Conservation (phyloP, 176 grass and related monocot genomes). For the Puccinellia tenuiflora region DNA sequence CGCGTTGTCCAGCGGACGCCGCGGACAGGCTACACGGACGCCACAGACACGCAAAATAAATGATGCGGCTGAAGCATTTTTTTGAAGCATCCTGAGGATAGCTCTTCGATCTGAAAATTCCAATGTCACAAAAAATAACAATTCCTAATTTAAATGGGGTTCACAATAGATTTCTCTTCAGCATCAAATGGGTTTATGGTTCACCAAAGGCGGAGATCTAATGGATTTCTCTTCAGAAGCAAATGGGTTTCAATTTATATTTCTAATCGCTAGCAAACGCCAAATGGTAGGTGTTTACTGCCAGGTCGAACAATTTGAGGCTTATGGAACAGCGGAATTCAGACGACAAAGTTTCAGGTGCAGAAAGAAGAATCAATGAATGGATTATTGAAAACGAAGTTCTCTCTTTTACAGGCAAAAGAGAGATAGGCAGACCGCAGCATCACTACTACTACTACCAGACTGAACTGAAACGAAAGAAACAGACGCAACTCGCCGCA, state of each 20-base stretch:
- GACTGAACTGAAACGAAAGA: constrained; percentile 19
- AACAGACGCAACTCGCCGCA: constrained; percentile 11
- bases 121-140: too few species aligned
- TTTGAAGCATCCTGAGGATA: too few species aligned
- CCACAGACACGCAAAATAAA: too few species aligned
- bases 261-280: background rate
- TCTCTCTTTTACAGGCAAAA: constrained; percentile 74
- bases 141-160: too few species aligned
- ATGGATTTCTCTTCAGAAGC: background rate
- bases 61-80: too few species aligned
- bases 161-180: background rate
- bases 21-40: too few species aligned
- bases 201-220: background rate
- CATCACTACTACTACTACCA: background rate
- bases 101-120: too few species aligned
- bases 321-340: background rate
- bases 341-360: background rate
- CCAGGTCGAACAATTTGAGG: background rate
- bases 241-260: too few species aligned
- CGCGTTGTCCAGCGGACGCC: too few species aligned
- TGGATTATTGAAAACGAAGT: constrained; percentile 15
- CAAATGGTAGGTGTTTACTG: background rate
- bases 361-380: constrained; percentile 37
- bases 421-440: constrained; percentile 34
- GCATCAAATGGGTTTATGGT: too few species aligned